A percentile compares a stretch with the other conserved stretches of the same genome.
These are phyloP conservation scores for Caloboletus firmus DNA, from an alignment of 1,284 basidiomycete genomes.

Conservation along the genomic window DNA sequence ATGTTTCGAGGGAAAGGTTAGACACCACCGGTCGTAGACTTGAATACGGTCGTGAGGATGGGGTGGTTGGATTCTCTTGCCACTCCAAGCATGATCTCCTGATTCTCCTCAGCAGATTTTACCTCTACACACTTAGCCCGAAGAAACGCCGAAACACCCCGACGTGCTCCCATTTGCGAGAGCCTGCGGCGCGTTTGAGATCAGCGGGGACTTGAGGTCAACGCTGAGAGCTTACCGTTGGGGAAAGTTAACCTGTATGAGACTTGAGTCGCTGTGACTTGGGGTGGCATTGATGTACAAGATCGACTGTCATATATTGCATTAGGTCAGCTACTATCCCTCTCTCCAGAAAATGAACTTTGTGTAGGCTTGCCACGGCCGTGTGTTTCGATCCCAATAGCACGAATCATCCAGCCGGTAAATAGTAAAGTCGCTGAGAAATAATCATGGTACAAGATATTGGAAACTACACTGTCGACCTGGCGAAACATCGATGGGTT, in stretches of 20 bases:
- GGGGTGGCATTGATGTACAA: too few relatives aligned
- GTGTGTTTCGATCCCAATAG: too few relatives aligned
- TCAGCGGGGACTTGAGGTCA: neutral
- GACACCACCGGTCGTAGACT: neutral
- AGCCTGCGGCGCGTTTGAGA: neutral
- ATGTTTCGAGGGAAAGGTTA: too few relatives aligned
- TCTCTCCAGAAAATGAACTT: too few relatives aligned
- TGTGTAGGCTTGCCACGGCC: too few relatives aligned
- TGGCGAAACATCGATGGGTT: neutral
- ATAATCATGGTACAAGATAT: constrained; percentile 31
- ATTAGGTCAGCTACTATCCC: too few relatives aligned
- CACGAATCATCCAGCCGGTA: too few relatives aligned
- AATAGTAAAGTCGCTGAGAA: too few relatives aligned
- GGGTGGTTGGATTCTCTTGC: neutral
- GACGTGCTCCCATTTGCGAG: neutral
- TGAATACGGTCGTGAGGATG: neutral
- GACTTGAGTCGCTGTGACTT: too few relatives aligned
- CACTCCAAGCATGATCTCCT: too few relatives aligned
- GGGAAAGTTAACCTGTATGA: neutral
- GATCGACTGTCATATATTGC: too few relatives aligned
- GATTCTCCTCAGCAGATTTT: neutral
- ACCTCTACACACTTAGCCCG: neutral
- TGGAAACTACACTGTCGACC: neutral
- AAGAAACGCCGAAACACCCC: neutral
- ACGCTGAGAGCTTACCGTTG: neutral